These are phyloP conservation scores for Ophiocordyceps unilateralis DNA, from an alignment of 2,329 filamentous ascomycete species.

Conservation along the genomic window DNA sequence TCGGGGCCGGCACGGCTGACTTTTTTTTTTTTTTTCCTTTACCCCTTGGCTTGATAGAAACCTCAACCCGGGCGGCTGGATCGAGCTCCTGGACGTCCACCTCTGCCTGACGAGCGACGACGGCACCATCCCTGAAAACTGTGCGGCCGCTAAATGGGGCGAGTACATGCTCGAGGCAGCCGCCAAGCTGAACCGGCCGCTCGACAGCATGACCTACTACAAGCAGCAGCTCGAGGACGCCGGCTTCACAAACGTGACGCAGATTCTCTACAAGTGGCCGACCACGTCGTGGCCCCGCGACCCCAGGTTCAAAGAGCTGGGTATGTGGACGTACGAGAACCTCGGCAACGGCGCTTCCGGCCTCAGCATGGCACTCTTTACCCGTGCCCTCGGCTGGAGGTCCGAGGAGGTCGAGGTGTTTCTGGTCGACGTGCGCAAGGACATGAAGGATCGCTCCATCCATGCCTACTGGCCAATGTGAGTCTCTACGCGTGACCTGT, in stretches of 20 bases:
- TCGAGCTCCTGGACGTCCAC: constrained; percentile 25
- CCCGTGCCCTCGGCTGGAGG: constrained; percentile 18
- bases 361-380: constrained; percentile 20
- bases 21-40: too few relatives aligned
- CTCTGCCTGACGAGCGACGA: constrained; percentile 23
- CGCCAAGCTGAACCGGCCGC: constrained; percentile 11
- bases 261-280: constrained; percentile 31
- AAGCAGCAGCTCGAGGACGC: constrained; percentile 26
- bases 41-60: constrained; percentile 2
- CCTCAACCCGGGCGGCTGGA: constrained; percentile 25
- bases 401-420: constrained; percentile 15
- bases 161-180: constrained; percentile 13
- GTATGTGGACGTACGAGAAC: constrained; percentile 17
- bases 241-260: constrained; percentile 33
- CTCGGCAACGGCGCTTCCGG: constrained; percentile 16
- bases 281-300: constrained; percentile 34
- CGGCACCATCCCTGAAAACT: constrained; percentile 14
- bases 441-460: constrained; percentile 16
- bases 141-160: constrained; percentile 11
- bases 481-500: constrained; percentile 7
- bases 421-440: constrained; percentile 13
- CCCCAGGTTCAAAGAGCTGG: constrained; percentile 31
- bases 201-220: constrained; percentile 12
- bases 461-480: constrained; percentile 23
- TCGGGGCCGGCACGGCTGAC: not conserved